Conservation (phyloP, 2,329 filamentous ascomycete species). For the Biscogniauxia marginata region DNA sequence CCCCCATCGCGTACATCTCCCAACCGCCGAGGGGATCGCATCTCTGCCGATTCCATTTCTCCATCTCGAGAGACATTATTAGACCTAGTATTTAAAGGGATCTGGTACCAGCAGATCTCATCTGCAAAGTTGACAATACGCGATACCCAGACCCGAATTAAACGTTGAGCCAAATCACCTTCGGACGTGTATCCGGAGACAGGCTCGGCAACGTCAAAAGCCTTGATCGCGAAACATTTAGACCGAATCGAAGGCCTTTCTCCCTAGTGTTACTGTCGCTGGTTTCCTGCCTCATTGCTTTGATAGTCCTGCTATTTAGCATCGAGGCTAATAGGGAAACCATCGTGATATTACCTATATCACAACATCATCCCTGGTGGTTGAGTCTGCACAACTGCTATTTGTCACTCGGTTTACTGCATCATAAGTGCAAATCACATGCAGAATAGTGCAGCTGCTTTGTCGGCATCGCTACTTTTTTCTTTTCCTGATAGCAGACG, state of each 20-base stretch:
- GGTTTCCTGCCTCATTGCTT: no score
- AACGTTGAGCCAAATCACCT: no score
- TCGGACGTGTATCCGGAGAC: no score
- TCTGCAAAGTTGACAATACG: background rate
- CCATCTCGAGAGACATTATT: background rate
- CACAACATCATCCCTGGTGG: background rate
- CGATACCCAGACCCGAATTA: no score
- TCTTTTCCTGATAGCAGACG: background rate
- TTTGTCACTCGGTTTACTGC: background rate
- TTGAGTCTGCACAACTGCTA: background rate
- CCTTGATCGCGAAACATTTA: no score
- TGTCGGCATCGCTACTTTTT: background rate
- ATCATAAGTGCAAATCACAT: background rate
- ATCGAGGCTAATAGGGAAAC: no score
- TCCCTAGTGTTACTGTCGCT: no score
- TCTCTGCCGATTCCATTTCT: background rate
- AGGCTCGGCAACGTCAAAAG: no score
- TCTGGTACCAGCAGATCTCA: background rate
- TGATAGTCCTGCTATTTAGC: no score
- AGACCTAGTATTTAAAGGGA: background rate
- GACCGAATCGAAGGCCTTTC: no score
- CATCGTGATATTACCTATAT: background rate
- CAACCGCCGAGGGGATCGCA: background rate
- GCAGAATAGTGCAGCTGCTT: no score
- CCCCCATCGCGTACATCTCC: background rate